Conservation (phyloP, 768 basidiomycete genomes). For the Tricholoma flavovirens region DNA sequence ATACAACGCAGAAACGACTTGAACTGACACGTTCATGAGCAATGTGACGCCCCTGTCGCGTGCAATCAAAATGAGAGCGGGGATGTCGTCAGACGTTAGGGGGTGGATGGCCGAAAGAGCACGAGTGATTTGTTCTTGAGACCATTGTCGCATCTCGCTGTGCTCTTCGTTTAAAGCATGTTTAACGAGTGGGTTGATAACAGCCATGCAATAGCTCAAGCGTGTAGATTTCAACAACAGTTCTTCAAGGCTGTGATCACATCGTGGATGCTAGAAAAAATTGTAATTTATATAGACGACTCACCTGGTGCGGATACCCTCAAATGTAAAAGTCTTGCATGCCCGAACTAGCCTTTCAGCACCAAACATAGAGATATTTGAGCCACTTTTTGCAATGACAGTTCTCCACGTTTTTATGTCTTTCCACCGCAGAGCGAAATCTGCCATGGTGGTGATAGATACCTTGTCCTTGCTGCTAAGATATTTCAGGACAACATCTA, state of each 20-base stretch:
- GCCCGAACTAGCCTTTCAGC: conserved; percentile 13
- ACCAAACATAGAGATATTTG: conserved; percentile 9
- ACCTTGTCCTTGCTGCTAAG: conserved; percentile 6
- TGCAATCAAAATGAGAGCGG: conserved; percentile 17
- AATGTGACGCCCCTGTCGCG: conserved; percentile 12
- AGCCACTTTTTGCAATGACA: conserved; percentile 13
- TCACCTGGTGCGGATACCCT: conserved; percentile 16
- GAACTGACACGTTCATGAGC: conserved; percentile 19
- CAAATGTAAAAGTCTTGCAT: conserved; percentile 21
- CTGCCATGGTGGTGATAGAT: conserved; percentile 11
- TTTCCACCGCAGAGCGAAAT: conserved; percentile 24
- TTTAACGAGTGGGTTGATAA: conserved; percentile 14
- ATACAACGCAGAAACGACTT: background rate
- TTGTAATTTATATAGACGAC: background rate
- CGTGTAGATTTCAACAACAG: conserved; percentile 8
- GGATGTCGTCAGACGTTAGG: conserved; percentile 16
- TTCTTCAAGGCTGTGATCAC: conserved; percentile 15
- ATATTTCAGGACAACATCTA: conserved; percentile 10
- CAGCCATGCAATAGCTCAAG: conserved; percentile 15
- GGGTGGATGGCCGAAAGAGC: conserved; percentile 15
- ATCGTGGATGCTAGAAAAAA: background rate
- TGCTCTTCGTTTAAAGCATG: conserved; percentile 10
- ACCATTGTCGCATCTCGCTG: conserved; percentile 14
- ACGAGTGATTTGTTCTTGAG: conserved; percentile 11
- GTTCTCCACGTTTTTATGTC: conserved; percentile 23